Evolutionary conservation across 2,329 filamentous ascomycete species (phyloP).

Genomic region (Xylariaceae sp.): DNA sequence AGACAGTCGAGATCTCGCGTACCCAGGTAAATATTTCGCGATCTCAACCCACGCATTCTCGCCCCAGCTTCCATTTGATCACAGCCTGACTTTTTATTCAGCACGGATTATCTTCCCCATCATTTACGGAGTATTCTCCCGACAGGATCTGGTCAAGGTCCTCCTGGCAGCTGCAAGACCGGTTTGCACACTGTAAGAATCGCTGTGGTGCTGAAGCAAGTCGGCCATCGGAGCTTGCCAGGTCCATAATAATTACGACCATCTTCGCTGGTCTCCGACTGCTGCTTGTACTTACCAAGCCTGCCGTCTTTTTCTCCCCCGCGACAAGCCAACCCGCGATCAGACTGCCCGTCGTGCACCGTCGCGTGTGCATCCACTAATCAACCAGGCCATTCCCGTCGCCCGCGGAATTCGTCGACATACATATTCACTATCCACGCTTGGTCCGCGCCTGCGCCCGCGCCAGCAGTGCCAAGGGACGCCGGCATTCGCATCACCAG

Average conservation of each 20-base stretch:
- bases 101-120: not conserved
- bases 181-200: too few species aligned
- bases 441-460: conserved; percentile 8
- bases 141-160: not conserved
- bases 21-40: not conserved
- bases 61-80: not conserved
- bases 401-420: too few species aligned
- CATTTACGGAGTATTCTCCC: not conserved
- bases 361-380: conserved; percentile 14
- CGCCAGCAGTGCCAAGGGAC: conserved; percentile 3
- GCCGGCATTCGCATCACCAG: conserved; percentile 6
- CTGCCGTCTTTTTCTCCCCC: conserved; percentile 9
- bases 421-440: conserved; percentile 2
- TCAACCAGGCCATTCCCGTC: not conserved
- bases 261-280: conserved; percentile 4
- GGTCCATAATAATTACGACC: conserved; percentile 7
- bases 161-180: too few species aligned
- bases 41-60: not conserved
- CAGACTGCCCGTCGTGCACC: conserved; percentile 13
- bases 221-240: conserved; percentile 18
- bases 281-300: not conserved
- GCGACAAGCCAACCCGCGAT: conserved; percentile 16
- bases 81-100: not conserved
- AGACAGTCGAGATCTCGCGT: not conserved
- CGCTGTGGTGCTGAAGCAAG: conserved; percentile 6